Evolutionary conservation across 2,329 filamentous ascomycete genomes (phyloP), one percentile per base, ranked within the genome.

Genomic region (Oidium heveae): DNA sequence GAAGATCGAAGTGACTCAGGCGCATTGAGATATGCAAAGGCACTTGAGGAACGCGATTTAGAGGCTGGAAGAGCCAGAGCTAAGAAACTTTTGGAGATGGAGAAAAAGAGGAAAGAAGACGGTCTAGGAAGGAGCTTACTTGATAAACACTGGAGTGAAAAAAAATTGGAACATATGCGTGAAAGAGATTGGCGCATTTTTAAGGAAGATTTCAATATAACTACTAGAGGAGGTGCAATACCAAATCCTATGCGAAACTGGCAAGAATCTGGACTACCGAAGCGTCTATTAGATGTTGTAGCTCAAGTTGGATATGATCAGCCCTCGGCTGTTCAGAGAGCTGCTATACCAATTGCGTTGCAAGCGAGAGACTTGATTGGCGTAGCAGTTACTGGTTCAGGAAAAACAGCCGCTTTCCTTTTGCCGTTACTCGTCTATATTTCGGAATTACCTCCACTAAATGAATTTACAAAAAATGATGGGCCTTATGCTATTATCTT

Each of bases 181-280:
- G 88, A 96, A 69, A 76, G 91, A 66, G 91, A 98, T 68, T 98
- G 91, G 91, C 85, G 91, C 65, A 96, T 98, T 62, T 95, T 98
- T 79, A 98, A 96, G 69, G 91, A 96, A 67, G 88, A 98, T 68
- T 96, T 94, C 70, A 93, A 91, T 62, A 98, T 98, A 65, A 75
- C 82, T 43, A 95, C 87, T 9, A 96, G 94, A 67, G 91, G 91
- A 56, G 89, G 89, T 46, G 75, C 76, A 28, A 86, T 96, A 55
- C 91, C 91, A 0, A 89, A 96, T 63, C 91, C 91, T 0, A 96
- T 98, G 88, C 86, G 91, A 52, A 86, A 74, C 61, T 98, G 91
- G 91, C 66, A 76, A 50, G 91, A 98, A 67, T 94, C 88, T 3
- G 74, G 74, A 6, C 72, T 98, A 41, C 88, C 91, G 2, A 74